phyloP scores from a whole-genome alignment of 2,329 filamentous ascomycete species.

The Cadophora sp. region DNA sequence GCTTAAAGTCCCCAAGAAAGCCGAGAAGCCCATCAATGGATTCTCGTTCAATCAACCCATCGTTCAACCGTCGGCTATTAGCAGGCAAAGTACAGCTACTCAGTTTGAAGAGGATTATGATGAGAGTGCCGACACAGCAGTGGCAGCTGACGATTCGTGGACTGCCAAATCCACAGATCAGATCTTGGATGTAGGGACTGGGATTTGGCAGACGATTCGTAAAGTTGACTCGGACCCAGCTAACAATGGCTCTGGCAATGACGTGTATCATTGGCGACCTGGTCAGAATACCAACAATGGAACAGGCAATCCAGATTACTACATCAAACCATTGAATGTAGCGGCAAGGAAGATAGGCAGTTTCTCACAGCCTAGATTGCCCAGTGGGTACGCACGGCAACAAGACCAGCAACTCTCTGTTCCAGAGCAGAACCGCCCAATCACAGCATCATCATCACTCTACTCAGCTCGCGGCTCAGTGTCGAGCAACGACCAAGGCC shows the following conservation, averaged over 20 bases:
- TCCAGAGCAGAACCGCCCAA: slow-evolving; percentile 22
- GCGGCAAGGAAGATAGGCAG: slow-evolving; percentile 30
- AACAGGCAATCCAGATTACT: slow-evolving; percentile 23
- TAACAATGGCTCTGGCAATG: slow-evolving; percentile 5
- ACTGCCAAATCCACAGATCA: slow-evolving; percentile 25
- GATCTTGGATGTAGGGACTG: slow-evolving; percentile 25
- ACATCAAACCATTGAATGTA: slow-evolving; percentile 29
- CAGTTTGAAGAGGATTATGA: slow-evolving; percentile 44
- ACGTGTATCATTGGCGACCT: slow-evolving; percentile 27
- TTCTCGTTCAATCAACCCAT: slow-evolving; percentile 28
- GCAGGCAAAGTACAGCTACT: slow-evolving; percentile 42
- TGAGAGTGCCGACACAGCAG: slow-evolving; percentile 30
- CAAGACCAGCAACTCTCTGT: slow-evolving; percentile 28
- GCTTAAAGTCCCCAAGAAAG: slow-evolving; percentile 37
- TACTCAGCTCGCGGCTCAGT: slow-evolving; percentile 30
- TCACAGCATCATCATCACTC: slow-evolving; percentile 29
- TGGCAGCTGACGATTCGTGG: slow-evolving; percentile 27
- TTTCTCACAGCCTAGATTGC: slow-evolving; percentile 38
- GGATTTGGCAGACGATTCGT: slow-evolving; percentile 30
- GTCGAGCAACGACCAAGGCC: slow-evolving; percentile 19
- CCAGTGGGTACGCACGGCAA: slow-evolving; percentile 28
- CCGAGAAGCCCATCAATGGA: slow-evolving; percentile 18
- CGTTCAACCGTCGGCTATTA: slow-evolving; percentile 23
- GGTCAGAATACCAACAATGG: slow-evolving; percentile 18
- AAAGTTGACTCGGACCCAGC: slow-evolving; percentile 25